Evolutionary conservation across 2,329 filamentous ascomycete species (phyloP).

Genomic region (Neonectria magnoliae): DNA sequence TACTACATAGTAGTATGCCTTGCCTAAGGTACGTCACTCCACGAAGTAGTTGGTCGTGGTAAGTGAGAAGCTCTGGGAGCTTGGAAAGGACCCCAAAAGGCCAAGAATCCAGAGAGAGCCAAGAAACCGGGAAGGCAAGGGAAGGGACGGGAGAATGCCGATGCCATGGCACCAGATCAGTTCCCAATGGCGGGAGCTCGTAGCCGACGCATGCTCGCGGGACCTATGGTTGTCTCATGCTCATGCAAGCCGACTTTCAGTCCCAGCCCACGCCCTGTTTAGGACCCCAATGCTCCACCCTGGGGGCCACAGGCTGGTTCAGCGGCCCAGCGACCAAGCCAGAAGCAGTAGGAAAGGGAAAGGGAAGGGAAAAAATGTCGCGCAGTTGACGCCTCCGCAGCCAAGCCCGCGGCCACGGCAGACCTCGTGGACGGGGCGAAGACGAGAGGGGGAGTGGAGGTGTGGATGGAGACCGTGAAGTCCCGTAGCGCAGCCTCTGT

Average conservation of each 20-base stretch:
- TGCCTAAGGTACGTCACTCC: background rate
- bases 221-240: constrained; percentile 5
- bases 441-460: background rate
- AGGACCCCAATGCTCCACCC: background rate
- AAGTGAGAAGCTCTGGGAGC: background rate
- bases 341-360: background rate
- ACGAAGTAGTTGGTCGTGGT: background rate
- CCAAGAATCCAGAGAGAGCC: background rate
- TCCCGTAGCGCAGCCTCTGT: constrained; percentile 30
- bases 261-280: background rate
- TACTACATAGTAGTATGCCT: background rate
- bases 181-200: constrained; percentile 2
- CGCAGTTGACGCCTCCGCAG: constrained; percentile 28
- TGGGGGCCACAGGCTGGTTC: constrained; percentile 17
- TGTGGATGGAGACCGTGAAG: constrained; percentile 28
- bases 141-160: background rate
- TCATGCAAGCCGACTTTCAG: constrained; percentile 1
- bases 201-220: constrained; percentile 2
- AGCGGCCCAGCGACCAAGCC: constrained; percentile 11
- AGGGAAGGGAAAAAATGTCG: constrained; percentile 31
- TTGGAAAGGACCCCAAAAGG: background rate
- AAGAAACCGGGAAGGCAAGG: background rate
- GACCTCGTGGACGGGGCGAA: constrained; percentile 26
- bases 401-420: constrained; percentile 23
- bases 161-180: background rate